phyloP scores from a whole-genome alignment of 768 basidiomycete genomes.

The Mycena venus region DNA sequence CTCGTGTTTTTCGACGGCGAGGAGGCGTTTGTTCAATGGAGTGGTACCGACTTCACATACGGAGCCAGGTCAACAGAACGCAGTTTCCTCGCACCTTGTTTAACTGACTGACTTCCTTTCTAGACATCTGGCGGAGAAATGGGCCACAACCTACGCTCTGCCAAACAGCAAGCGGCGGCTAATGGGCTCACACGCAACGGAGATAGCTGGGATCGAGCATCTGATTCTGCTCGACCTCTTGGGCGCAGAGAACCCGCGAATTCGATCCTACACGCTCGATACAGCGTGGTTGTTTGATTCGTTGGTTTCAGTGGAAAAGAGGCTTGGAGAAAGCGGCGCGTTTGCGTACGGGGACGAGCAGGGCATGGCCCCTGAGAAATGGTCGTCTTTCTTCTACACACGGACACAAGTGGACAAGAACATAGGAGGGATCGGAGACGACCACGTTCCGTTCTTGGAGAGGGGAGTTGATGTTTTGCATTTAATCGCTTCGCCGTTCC shows the following conservation, averaged over 20 bases:
- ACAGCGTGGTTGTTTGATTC: constrained; percentile 96
- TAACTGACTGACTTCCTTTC: neutral
- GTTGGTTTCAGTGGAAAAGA: constrained; percentile 77
- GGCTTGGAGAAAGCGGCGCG: constrained; percentile 75
- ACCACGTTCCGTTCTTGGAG: constrained; percentile 91
- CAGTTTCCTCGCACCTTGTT: neutral
- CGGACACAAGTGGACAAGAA: constrained; percentile 56
- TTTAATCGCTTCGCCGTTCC: constrained; percentile 91
- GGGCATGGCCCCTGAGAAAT: constrained; percentile 61
- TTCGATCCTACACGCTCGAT: constrained; percentile 86
- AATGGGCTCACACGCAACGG: constrained; percentile 66
- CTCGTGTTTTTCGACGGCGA: constrained; percentile 98
- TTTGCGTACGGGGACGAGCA: constrained; percentile 64
- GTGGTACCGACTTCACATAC: constrained; percentile 90
- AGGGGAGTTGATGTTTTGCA: constrained; percentile 91
- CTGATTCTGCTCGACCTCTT: constrained; percentile 94
- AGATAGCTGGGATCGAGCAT: constrained; percentile 87
- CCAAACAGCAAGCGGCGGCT: constrained; percentile 72
- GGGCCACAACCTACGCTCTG: constrained; percentile 77
- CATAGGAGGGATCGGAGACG: constrained; percentile 84
- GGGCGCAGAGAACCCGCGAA: constrained; percentile 79
- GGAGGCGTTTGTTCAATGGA: constrained; percentile 95
- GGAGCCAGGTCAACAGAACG: constrained; percentile 80
- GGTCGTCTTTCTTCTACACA: constrained; percentile 77
- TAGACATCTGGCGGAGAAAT: constrained; percentile 91